A percentile compares a stretch with the other conserved stretches of the same genome.
Evolutionary conservation across 164 flowering plant species (phyloP).

Genomic region (Vitis rotundifolia): DNA sequence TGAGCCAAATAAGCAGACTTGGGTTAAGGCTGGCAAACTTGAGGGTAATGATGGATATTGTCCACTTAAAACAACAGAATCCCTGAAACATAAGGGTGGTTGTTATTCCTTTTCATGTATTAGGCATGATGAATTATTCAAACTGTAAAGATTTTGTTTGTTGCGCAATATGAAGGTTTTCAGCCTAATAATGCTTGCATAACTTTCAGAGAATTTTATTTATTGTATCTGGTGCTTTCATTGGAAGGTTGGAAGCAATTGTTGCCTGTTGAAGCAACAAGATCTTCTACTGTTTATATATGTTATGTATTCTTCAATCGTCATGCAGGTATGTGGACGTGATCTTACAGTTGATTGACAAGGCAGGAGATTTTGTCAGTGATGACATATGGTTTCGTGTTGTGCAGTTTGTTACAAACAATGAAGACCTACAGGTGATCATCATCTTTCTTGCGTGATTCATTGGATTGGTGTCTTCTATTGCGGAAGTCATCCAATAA

Average conservation of each 20-base stretch:
- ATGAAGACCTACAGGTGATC: conserved; percentile 93
- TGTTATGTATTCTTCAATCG: background rate
- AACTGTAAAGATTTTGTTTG: background rate
- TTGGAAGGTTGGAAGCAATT: background rate
- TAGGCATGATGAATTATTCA: too few relatives aligned
- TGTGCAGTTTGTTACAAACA: conserved; percentile 97
- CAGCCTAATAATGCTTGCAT: too few relatives aligned
- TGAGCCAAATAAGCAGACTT: background rate
- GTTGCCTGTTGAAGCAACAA: background rate
- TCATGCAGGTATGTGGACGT: conserved; percentile 94
- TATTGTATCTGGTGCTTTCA: background rate
- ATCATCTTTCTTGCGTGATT: background rate
- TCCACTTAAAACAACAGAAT: too few relatives aligned
- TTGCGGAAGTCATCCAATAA: background rate
- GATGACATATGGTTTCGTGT: conserved; percentile 99
- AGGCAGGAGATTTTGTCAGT: conserved; percentile 99
- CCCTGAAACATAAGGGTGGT: too few relatives aligned
- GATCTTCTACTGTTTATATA: background rate
- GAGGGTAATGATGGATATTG: background rate
- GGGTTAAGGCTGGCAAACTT: background rate
- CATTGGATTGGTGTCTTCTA: background rate
- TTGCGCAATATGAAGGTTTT: background rate
- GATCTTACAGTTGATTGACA: conserved; percentile 98
- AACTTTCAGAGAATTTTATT: background rate
- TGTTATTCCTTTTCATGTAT: too few relatives aligned